Base-by-base conservation (phyloP, 2,329 filamentous ascomycete species). In the Aspergillus arachidicola region DNA sequence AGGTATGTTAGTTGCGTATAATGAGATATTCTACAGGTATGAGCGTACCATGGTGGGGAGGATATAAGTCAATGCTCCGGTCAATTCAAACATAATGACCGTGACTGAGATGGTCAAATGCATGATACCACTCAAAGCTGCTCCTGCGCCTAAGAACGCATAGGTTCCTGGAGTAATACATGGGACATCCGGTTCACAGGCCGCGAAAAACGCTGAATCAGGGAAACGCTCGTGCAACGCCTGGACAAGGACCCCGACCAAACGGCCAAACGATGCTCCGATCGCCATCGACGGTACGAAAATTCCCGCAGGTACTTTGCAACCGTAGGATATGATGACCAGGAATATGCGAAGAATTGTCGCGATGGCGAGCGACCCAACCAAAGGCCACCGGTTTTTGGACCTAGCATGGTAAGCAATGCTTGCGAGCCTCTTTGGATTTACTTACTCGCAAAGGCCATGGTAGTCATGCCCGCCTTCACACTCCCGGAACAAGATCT, bases 21-120 rank as follows among this genome's bases (percentile, higher is more conserved):
- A 30, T 5, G 6, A 36, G 28, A 11, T 28, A 14, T 6, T 21
- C 3, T 19, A 12, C 1, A 57, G 43, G 43, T 23, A 30, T 2
- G 14, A 30, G 71, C 81, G 65, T 73, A 85, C 84, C 95, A 99
- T 99, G 16, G 94, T 98, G 0, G 95, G 95, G 32, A 99, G 82
- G 68, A 99, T 98, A 74, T 99, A 99, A 1, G 94, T 97, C 64
- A 98, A 82, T 7, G 95, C 95, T n/a, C 95, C 95, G 0, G 95
- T 99, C 56, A 99, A 85, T 79, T 99, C 95, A 73, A 98, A 98
- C 95, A 99, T 98, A 78, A 99, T 99, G 72, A 99, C 95, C 2
- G 97, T 94, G 11, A 99, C 93, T 0, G 94, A 96, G 19, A 99
- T 89, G 0, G 94, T 97, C 66, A 99, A 91, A 78, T 98, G 95